Evolutionary conservation across 2,329 filamentous ascomycete genomes (phyloP).

Genomic region (Rugonectria rugulosa): DNA sequence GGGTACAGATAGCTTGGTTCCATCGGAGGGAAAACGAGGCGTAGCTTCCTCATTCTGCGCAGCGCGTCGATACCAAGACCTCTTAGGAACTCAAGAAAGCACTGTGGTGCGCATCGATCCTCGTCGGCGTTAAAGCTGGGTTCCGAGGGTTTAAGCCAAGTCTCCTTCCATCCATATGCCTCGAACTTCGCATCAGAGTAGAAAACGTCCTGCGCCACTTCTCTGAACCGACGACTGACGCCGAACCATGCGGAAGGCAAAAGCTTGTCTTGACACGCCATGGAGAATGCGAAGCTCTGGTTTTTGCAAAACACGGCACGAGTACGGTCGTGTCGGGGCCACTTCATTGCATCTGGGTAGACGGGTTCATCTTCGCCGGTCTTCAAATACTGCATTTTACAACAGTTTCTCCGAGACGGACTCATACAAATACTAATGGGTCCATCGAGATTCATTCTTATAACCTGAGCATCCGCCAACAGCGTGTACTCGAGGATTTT

Average conservation of each 20-base stretch:
- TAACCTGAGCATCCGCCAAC: neutral
- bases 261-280: neutral
- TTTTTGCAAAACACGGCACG: neutral
- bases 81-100: neutral
- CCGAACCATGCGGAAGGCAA: neutral
- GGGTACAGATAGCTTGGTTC: neutral
- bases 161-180: neutral
- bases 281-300: neutral
- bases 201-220: neutral
- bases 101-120: neutral
- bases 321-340: neutral
- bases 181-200: neutral
- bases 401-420: neutral
- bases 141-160: neutral
- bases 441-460: neutral
- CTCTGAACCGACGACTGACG: neutral
- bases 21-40: neutral
- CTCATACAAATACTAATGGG: neutral
- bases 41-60: neutral
- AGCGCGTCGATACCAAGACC: neutral
- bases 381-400: neutral
- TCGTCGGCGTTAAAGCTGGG: neutral
- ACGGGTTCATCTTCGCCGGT: neutral
- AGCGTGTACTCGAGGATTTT: conserved; percentile 1
- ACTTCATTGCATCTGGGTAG: neutral